Evolutionary conservation across 202 grass and related monocot genomes (phyloP).

Genomic region (Sporobolus alterniflorus): DNA sequence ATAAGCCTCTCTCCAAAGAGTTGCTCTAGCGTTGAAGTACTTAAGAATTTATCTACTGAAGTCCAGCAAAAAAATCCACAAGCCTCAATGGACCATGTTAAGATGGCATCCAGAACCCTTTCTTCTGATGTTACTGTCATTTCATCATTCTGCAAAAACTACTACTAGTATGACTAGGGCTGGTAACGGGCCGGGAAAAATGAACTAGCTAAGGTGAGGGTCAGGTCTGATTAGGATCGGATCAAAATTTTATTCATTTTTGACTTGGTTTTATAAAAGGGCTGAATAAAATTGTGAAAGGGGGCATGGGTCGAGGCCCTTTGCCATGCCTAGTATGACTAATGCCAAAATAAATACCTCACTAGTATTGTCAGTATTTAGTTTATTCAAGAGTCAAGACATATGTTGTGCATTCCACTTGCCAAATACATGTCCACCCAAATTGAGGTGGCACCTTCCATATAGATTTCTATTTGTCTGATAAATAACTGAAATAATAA

Average conservation of each 20-base stretch:
- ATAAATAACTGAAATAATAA: constrained; percentile 22
- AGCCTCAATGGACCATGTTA: constrained; percentile 83
- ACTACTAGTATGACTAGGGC: constrained; percentile 34
- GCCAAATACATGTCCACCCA: not conserved
- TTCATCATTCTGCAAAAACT: constrained; percentile 82
- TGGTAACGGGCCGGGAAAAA: too few species aligned
- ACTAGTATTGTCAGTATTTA: constrained; percentile 7
- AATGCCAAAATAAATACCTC: constrained; percentile 12
- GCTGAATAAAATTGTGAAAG: too few species aligned
- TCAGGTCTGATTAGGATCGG: too few species aligned
- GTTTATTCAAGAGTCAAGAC: constrained; percentile 2
- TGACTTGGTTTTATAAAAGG: too few species aligned
- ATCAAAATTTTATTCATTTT: too few species aligned
- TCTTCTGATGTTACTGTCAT: constrained; percentile 98
- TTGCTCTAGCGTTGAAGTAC: constrained; percentile 56
- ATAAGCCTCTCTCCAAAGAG: constrained; percentile 79
- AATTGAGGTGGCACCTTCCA: not conserved
- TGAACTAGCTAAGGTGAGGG: too few species aligned
- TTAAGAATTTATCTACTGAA: constrained; percentile 73
- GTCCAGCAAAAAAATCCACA: constrained; percentile 63
- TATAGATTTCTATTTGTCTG: constrained; percentile 5
- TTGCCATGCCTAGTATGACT: too few species aligned
- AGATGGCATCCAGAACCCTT: constrained; percentile 87
- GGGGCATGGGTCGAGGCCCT: too few species aligned
- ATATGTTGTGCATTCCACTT: constrained; percentile 17